Evolutionary conservation across 495 filamentous ascomycete genomes (phyloP).

Genomic region (Platismatia glauca): DNA sequence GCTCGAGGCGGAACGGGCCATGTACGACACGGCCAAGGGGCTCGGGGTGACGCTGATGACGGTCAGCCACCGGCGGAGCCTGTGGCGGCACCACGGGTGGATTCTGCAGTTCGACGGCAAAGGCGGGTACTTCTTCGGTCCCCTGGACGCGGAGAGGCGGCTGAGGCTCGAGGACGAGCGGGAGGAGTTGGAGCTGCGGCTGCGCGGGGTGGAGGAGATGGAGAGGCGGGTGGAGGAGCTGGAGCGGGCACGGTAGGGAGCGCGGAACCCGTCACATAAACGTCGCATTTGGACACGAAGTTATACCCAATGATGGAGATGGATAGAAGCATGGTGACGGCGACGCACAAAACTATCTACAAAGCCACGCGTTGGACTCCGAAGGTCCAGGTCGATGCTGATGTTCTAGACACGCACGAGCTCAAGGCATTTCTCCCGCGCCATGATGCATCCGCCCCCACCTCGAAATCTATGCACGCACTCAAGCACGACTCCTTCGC

Average conservation of each 20-base stretch:
- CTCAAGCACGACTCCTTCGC: background rate
- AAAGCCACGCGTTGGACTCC: background rate
- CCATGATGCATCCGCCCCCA: background rate
- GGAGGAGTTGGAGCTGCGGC: slow-evolving; percentile 10
- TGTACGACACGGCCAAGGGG: slow-evolving; percentile 93
- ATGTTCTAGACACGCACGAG: background rate
- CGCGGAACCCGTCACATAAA: background rate
- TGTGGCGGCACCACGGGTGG: slow-evolving; percentile 92
- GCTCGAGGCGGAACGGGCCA: slow-evolving; percentile 82
- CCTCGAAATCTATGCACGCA: background rate
- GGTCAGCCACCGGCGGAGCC: slow-evolving; percentile 76
- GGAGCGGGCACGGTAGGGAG: background rate
- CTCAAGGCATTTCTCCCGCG: background rate
- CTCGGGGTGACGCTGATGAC: slow-evolving; percentile 94
- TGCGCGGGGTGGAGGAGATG: slow-evolving; percentile 16
- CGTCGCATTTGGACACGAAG: background rate
- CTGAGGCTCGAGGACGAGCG: slow-evolving; percentile 66
- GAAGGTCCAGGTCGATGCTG: background rate
- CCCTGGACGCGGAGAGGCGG: slow-evolving; percentile 79
- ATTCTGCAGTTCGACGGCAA: slow-evolving; percentile 97
- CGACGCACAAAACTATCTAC: background rate
- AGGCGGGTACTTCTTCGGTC: slow-evolving; percentile 82
- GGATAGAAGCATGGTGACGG: background rate
- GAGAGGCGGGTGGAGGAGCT: slow-evolving; percentile 14
- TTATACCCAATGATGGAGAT: background rate